Conservation (phyloP, 768 basidiomycete genomes). For the Neoboletus brunneissimus region DNA sequence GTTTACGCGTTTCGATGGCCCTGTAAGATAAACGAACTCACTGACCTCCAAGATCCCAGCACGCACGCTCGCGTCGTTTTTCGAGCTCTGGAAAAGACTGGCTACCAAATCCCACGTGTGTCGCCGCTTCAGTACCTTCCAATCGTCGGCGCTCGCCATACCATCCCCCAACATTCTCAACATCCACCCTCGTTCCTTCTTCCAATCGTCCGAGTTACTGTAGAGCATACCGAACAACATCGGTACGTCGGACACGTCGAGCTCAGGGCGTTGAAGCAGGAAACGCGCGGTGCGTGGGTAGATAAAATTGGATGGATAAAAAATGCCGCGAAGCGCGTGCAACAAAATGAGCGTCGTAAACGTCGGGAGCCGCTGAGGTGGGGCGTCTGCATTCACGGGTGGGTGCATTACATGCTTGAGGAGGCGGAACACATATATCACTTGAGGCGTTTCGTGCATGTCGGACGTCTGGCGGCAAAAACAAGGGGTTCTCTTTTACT, state of each 20-base stretch:
- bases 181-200: conserved; percentile 88
- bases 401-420: conserved; percentile 19
- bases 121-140: conserved; percentile 74
- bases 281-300: conserved; percentile 87
- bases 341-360: conserved; percentile 78
- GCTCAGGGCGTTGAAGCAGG: conserved; percentile 80
- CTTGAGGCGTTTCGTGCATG: conserved; percentile 76
- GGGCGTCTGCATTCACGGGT: conserved; percentile 44
- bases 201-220: conserved; percentile 75
- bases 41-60: conserved; percentile 66
- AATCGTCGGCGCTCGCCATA: conserved; percentile 71
- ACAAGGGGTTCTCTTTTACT: not conserved
- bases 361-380: conserved; percentile 62
- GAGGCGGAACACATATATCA: conserved; percentile 62
- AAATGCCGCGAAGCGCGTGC: conserved; percentile 78
- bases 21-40: not conserved
- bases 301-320: conserved; percentile 84
- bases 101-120: conserved; percentile 89
- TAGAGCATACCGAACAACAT: conserved; percentile 89
- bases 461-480: conserved; percentile 46
- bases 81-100: conserved; percentile 71
- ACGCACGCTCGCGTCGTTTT: conserved; percentile 50
- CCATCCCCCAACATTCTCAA: conserved; percentile 79
- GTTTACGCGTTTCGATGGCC: not conserved
- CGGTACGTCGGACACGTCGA: conserved; percentile 83